Base-by-base conservation (phyloP, 2,329 filamentous ascomycete genomes). In the Claviceps africana region DNA sequence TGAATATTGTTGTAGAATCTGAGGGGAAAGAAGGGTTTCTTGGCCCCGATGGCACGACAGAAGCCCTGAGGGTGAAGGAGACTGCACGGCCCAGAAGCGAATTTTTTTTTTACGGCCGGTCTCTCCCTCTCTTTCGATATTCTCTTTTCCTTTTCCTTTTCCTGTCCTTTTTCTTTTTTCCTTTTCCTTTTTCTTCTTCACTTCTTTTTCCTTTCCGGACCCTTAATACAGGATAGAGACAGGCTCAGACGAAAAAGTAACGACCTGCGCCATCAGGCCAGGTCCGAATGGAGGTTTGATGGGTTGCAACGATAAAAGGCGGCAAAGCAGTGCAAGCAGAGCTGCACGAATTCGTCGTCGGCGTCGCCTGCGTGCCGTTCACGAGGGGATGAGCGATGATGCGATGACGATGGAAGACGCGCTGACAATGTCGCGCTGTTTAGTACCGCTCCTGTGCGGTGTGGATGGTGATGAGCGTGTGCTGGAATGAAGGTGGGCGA, bases 251-350 rank as follows among this genome's bases (percentile, higher is more conserved):
- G 48, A 40, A 49, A 45, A 47, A 37, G 43, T 10, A 42, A 46
- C 39, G 39, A 31, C 46, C 50, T 48, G 49, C 54, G 56, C 56
- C 56, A 57, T 57, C 48, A 53, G 54, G 54, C 25, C 52, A n/a
- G 46, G 44, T 22, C 37, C 15, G 47, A 49, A 44, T 31, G 43
- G 9, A 30, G 47, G 15, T 17, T 46, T 17, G 17, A 21, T 33
- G 45, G 2, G 31, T 37, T 46, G 44, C 25, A 42, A n/a, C 28
- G 22, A 28, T 19, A 22, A n/a, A 31, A 30, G 39, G 35, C 43
- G 10, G 50, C 10, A 25, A 17, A 28, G 17, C 25, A 25, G 5
- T 42, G 31, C 19, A 22, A n/a, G 5, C n/a, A 7, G 44, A 5
- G 25, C 33, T 35, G 44, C 17, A 47, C 44, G 35, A 19, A 44